phyloP scores from a whole-genome alignment of 331 rosid genomes.

The Quercus tomentella region DNA sequence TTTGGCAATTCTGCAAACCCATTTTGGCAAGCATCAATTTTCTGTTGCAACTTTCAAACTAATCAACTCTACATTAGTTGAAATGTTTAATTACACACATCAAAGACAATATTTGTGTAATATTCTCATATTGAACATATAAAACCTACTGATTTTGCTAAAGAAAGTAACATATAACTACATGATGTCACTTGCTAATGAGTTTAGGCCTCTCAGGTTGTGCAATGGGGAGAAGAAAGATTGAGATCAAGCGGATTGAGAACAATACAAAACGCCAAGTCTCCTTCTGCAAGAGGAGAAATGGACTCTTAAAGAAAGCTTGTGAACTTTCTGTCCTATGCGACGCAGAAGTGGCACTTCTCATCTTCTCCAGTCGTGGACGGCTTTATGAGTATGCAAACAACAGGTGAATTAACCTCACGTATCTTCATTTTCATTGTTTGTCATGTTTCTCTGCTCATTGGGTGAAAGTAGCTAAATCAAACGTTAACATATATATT shows the following conservation, averaged over 20 bases:
- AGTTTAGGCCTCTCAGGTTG: background rate
- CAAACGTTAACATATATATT: background rate
- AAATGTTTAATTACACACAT: no score
- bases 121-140: no score
- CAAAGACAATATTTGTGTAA: no score
- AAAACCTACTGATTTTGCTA: background rate
- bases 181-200: background rate
- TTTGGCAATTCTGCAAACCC: no score
- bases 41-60: no score
- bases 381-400: conserved; percentile 86
- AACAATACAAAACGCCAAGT: conserved; percentile 87
- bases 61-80: no score
- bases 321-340: conserved; percentile 86
- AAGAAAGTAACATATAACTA: background rate
- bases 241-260: conserved; percentile 90
- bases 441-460: background rate
- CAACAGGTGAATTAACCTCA: conserved; percentile 49
- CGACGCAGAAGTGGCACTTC: conserved; percentile 88
- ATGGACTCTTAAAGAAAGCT: conserved; percentile 87
- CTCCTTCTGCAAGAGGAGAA: conserved; percentile 91
- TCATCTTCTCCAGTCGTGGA: conserved; percentile 93
- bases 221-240: conserved; percentile 86
- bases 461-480: no score
- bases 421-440: background rate
- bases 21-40: no score